phyloP scores from a whole-genome alignment of 2,329 filamentous ascomycete species.

The Aspergillus sp. region DNA sequence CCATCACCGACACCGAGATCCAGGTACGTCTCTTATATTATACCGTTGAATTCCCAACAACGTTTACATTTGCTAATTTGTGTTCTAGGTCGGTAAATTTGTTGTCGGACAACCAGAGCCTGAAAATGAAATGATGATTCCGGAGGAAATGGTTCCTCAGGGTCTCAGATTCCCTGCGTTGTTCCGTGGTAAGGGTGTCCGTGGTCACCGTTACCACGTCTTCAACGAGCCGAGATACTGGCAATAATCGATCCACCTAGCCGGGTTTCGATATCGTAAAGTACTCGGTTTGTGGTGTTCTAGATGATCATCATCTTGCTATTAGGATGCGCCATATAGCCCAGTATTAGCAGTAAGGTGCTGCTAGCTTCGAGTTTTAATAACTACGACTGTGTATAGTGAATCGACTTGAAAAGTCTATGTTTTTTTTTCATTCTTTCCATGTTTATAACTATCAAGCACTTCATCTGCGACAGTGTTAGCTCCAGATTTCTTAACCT shows the following conservation, averaged over 20 bases:
- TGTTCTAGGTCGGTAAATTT: slow-evolving; percentile 76
- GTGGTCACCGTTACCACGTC: slow-evolving; percentile 91
- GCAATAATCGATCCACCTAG: slow-evolving; percentile 28
- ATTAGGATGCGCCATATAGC: neutral
- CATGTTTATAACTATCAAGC: too few relatives aligned
- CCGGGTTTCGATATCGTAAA: neutral
- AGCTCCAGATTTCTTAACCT: too few relatives aligned
- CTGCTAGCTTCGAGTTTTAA: neutral
- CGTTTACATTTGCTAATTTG: slow-evolving; percentile 15
- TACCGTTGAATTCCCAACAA: neutral
- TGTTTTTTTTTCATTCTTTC: neutral
- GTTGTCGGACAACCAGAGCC: slow-evolving; percentile 70
- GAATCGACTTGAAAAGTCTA: neutral
- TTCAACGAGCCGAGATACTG: slow-evolving; percentile 85
- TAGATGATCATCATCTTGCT: neutral
- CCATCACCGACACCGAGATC: slow-evolving; percentile 95
- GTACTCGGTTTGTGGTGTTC: neutral
- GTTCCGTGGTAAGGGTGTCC: slow-evolving; percentile 81
- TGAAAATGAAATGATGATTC: slow-evolving; percentile 63
- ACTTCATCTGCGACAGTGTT: too few relatives aligned
- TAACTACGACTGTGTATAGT: neutral
- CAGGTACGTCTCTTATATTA: slow-evolving; percentile 58
- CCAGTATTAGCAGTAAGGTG: neutral
- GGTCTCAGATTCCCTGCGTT: slow-evolving; percentile 80
- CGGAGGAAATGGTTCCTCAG: slow-evolving; percentile 71